Evolutionary conservation across 106 monocot species (phyloP).

Genomic region (Allium sativum): DNA sequence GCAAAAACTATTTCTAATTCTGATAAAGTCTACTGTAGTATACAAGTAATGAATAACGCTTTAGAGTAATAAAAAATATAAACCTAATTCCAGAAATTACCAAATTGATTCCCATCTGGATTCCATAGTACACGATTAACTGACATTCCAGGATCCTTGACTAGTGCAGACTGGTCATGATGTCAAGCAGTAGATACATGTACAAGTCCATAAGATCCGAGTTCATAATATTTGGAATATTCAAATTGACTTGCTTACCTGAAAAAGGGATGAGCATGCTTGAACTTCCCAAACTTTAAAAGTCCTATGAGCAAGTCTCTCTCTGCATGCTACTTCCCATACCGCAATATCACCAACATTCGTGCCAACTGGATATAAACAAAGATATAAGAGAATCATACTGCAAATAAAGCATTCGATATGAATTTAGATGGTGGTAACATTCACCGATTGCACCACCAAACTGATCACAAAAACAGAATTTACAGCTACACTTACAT

Average conservation of each 20-base stretch:
- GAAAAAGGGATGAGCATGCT: constrained; percentile 18
- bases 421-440: not conserved
- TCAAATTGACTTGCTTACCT: constrained; percentile 16
- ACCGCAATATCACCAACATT: constrained; percentile 44
- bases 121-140: constrained; percentile 39
- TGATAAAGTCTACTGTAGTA: not conserved
- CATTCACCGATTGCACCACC: too few species aligned
- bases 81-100: constrained; percentile 12
- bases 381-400: too few species aligned
- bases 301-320: constrained; percentile 24
- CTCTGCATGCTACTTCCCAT: constrained; percentile 37
- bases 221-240: too few species aligned
- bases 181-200: too few species aligned
- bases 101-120: constrained; percentile 31
- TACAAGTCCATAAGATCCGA: too few species aligned
- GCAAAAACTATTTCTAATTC: not conserved
- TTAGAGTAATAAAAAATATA: too few species aligned
- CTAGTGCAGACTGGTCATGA: constrained; percentile 18
- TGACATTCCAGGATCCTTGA: constrained; percentile 27
- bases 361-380: constrained; percentile 32
- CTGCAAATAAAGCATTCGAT: not conserved
- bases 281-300: constrained; percentile 31
- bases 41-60: too few species aligned
- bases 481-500: too few species aligned
- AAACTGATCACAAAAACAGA: too few species aligned